Conservation (phyloP, 768 basidiomycete species). For the Mycena alexandri region DNA sequence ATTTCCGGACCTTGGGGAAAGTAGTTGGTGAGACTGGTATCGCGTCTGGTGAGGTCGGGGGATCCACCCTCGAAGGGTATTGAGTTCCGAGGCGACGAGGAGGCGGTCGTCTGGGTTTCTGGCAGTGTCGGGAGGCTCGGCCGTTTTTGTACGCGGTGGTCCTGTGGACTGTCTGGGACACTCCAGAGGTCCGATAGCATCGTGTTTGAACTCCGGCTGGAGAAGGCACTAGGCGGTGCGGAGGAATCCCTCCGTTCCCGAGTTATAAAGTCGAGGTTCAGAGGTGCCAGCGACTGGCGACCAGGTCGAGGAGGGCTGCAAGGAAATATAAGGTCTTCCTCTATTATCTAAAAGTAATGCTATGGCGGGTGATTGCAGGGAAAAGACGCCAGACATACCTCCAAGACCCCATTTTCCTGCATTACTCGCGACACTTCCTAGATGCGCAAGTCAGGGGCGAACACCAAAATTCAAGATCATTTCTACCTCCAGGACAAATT, state of each 20-base stretch:
- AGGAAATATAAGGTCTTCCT: slow-evolving; percentile 82
- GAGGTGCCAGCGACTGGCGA: slow-evolving; percentile 35
- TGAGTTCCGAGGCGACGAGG: slow-evolving; percentile 32
- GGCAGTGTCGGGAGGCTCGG: slow-evolving; percentile 43
- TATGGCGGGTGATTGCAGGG: slow-evolving; percentile 14
- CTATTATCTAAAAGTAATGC: slow-evolving; percentile 66
- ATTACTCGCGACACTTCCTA: slow-evolving; percentile 80
- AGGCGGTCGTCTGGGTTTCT: slow-evolving; percentile 35
- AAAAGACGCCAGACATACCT: slow-evolving; percentile 57
- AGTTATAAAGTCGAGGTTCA: slow-evolving; percentile 33
- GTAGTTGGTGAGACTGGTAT: slow-evolving; percentile 23
- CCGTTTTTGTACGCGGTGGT: slow-evolving; percentile 39
- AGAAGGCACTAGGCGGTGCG: slow-evolving; percentile 36
- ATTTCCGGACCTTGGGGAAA: slow-evolving; percentile 30
- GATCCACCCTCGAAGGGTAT: slow-evolving; percentile 34
- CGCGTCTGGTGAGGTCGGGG: slow-evolving; percentile 31
- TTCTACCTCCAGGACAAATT: slow-evolving; percentile 71
- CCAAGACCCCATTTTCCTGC: slow-evolving; percentile 70
- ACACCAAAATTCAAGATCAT: slow-evolving; percentile 2
- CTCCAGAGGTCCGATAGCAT: slow-evolving; percentile 41
- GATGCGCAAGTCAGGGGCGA: slow-evolving; percentile 28
- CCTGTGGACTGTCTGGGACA: slow-evolving; percentile 36
- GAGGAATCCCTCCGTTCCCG: slow-evolving; percentile 40
- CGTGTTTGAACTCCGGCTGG: slow-evolving; percentile 43
- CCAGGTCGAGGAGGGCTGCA: slow-evolving; percentile 45